Evolutionary conservation across 2,329 filamentous ascomycete species (phyloP).

Genomic region (Fusarium chuoi): DNA sequence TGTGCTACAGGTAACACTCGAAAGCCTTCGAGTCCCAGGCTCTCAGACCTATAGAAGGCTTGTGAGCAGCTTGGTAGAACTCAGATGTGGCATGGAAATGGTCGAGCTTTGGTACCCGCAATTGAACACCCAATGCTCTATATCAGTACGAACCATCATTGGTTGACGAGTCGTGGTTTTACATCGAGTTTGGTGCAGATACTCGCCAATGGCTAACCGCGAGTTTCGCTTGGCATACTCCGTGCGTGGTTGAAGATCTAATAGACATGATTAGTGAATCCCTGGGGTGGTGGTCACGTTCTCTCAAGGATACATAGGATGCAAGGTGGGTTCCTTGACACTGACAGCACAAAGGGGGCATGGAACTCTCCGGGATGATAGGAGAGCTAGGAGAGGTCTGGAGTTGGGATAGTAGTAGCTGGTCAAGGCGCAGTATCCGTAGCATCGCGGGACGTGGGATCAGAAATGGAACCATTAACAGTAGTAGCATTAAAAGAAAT

Average conservation of each 20-base stretch:
- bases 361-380: neutral
- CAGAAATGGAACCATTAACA: slow-evolving; percentile 22
- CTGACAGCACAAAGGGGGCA: neutral
- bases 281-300: slow-evolving; percentile 4
- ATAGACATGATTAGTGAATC: neutral
- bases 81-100: slow-evolving; percentile 7
- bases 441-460: slow-evolving; percentile 27
- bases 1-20: slow-evolving; percentile 5
- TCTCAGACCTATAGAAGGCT: neutral
- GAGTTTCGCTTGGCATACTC: neutral
- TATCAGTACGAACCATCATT: neutral
- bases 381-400: slow-evolving; percentile 1
- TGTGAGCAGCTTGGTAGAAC: neutral
- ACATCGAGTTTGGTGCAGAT: neutral
- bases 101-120: neutral
- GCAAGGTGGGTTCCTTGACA: neutral
- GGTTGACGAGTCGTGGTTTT: neutral
- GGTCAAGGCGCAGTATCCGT: slow-evolving; percentile 23
- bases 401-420: slow-evolving; percentile 8
- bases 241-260: neutral
- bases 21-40: neutral
- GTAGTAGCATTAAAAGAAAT: slow-evolving; percentile 6
- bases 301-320: neutral
- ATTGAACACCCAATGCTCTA: neutral
- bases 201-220: neutral